These are phyloP conservation scores for Fusarium nygamai DNA, from an alignment of 2,329 filamentous ascomycete genomes.

Conservation along the genomic window DNA sequence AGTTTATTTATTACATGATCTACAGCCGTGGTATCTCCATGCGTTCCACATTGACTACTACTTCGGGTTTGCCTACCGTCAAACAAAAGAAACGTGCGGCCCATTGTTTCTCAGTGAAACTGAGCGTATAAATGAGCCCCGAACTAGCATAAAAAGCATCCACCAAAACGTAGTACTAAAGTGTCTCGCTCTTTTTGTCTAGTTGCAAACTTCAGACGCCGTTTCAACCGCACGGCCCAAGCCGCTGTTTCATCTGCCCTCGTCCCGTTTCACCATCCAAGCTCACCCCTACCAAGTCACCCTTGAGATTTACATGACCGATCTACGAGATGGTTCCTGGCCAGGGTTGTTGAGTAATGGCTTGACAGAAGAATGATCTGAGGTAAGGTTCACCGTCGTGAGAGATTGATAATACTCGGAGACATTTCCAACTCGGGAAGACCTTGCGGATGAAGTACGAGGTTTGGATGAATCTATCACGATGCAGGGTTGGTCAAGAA, in stretches of 20 bases:
- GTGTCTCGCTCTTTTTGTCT: neutral
- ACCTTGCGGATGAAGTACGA: slow-evolving; percentile 17
- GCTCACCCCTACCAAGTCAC: neutral
- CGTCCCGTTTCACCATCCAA: slow-evolving; percentile 30
- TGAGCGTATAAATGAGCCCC: neutral
- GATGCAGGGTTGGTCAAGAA: neutral
- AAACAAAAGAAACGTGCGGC: slow-evolving; percentile 3
- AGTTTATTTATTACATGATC: neutral
- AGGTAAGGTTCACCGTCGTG: slow-evolving; percentile 15
- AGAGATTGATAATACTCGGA: slow-evolving; percentile 18
- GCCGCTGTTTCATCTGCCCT: slow-evolving; percentile 19
- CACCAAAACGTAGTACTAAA: neutral
- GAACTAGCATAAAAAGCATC: neutral
- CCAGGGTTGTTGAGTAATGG: neutral
- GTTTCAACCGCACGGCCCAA: slow-evolving; percentile 22
- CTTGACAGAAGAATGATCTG: neutral
- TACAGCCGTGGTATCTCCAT: neutral
- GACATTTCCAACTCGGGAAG: slow-evolving; percentile 27
- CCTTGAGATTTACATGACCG: neutral
- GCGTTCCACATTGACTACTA: neutral
- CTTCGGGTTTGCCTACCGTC: slow-evolving; percentile 6
- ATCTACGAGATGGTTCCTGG: neutral
- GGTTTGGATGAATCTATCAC: slow-evolving; percentile 7
- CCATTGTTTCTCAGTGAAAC: slow-evolving; percentile 13
- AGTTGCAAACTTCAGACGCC: neutral